Percentiles rank a stretch among this genome's conserved stretches.
These are phyloP conservation scores for Claviceps sp. DNA, from an alignment of 2,329 filamentous ascomycete genomes.

Conservation along the genomic window DNA sequence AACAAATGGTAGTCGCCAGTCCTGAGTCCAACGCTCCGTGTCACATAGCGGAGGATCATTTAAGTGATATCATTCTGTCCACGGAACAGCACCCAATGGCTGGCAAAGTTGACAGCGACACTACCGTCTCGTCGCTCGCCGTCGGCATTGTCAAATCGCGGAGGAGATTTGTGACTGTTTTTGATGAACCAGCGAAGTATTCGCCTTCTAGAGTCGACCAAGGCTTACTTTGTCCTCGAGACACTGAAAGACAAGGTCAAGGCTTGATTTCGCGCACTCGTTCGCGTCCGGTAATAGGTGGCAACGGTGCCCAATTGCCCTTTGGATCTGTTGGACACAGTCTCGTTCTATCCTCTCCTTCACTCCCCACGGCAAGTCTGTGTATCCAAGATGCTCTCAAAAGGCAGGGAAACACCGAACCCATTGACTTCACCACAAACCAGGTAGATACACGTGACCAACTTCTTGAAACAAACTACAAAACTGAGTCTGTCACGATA, in stretches of 20 bases:
- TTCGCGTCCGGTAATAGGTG: not conserved
- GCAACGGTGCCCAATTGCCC: not conserved
- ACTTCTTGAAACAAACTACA: not conserved
- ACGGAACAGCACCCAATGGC: not conserved
- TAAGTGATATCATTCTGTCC: not conserved
- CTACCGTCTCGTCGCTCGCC: not conserved
- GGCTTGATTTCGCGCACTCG: not conserved
- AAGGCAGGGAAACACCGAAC: not conserved
- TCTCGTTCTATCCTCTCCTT: not conserved
- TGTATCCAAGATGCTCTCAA: not conserved
- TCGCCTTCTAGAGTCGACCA: not conserved
- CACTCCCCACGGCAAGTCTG: not conserved
- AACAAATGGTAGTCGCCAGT: not conserved
- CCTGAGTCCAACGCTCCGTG: not conserved
- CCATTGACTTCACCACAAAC: not conserved
- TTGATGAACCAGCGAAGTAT: not conserved
- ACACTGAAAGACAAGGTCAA: not conserved
- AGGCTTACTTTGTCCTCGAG: constrained; percentile 1
- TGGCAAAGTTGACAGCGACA: not conserved
- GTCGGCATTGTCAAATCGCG: constrained; percentile 3
- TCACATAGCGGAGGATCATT: not conserved
- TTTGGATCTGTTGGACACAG: not conserved
- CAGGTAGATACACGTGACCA: not conserved
- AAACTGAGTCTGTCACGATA: not conserved
- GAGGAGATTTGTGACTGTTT: not conserved